These are phyloP conservation scores for Chloromonas sp. DNA, from an alignment of 163 green algal species.

Conservation along the genomic window DNA sequence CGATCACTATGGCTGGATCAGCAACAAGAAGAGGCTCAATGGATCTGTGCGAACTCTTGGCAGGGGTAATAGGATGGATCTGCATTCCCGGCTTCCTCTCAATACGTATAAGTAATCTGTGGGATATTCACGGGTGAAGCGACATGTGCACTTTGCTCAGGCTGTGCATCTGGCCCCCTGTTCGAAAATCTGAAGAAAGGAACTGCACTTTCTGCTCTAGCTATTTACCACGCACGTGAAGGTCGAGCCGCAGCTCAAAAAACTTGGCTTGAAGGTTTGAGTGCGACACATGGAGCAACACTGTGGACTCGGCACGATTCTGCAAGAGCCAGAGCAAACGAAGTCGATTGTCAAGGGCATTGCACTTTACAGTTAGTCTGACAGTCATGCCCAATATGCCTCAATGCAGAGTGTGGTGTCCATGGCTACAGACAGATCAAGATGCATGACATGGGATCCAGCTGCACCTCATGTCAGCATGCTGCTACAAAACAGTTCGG, in stretches of 20 bases:
- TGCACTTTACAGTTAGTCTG: neutral
- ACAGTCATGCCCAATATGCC: too few relatives aligned
- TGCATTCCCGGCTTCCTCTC: too few relatives aligned
- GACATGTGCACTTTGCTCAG: too few relatives aligned
- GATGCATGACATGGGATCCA: neutral
- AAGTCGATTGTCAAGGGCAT: neutral
- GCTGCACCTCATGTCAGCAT: too few relatives aligned
- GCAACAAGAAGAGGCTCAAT: neutral
- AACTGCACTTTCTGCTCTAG: too few relatives aligned
- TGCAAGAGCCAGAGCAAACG: slow-evolving; percentile 13
- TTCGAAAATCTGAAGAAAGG: too few relatives aligned
- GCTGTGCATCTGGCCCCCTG: too few relatives aligned
- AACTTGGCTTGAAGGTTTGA: slow-evolving; percentile 87
- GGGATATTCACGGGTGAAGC: too few relatives aligned
- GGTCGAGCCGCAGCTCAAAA: slow-evolving; percentile 90
- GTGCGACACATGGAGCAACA: slow-evolving; percentile 80
- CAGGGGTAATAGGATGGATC: too few relatives aligned
- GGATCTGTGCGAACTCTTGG: neutral
- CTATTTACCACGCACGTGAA: slow-evolving; percentile 59
- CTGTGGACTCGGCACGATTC: slow-evolving; percentile 68
- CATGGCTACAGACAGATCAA: neutral
- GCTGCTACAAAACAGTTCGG: too few relatives aligned
- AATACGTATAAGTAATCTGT: too few relatives aligned
- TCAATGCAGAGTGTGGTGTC: too few relatives aligned
- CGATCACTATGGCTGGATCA: neutral